phyloP scores from a whole-genome alignment of 2,329 filamentous ascomycete species.

The Beauveria bassiana region DNA sequence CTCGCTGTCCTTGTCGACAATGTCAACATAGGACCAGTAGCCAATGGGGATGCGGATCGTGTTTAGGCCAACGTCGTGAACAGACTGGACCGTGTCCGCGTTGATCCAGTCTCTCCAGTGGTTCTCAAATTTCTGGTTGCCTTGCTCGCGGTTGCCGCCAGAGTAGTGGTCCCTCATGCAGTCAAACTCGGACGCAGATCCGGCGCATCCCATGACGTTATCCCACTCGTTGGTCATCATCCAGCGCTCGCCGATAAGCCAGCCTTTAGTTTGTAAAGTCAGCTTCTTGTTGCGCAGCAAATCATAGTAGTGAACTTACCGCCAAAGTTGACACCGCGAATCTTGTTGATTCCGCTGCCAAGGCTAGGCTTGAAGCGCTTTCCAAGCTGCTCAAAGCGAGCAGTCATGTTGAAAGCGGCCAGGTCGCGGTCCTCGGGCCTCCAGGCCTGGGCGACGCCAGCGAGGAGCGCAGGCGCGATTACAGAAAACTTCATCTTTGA shows the following conservation, averaged over 20 bases:
- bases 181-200: slow-evolving; percentile 40
- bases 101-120: slow-evolving; percentile 35
- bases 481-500: slow-evolving; percentile 19
- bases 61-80: slow-evolving; percentile 45
- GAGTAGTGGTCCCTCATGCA: slow-evolving; percentile 32
- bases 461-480: slow-evolving; percentile 19
- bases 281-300: neutral
- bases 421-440: slow-evolving; percentile 24
- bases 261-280: slow-evolving; percentile 7
- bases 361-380: slow-evolving; percentile 24
- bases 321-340: slow-evolving; percentile 47
- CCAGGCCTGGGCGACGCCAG: slow-evolving; percentile 18
- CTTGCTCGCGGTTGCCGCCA: slow-evolving; percentile 24
- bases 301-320: slow-evolving; percentile 20
- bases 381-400: slow-evolving; percentile 23
- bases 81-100: slow-evolving; percentile 23
- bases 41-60: slow-evolving; percentile 46
- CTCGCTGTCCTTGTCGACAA: slow-evolving; percentile 38
- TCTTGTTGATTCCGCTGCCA: slow-evolving; percentile 24
- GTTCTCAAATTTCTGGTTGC: slow-evolving; percentile 36
- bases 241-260: slow-evolving; percentile 44
- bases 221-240: slow-evolving; percentile 37
- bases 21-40: slow-evolving; percentile 43
- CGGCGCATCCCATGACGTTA: slow-evolving; percentile 36
- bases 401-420: slow-evolving; percentile 25